Evolutionary conservation across 2,329 filamentous ascomycete genomes (phyloP).

Genomic region (Cladosporium oxysporum): DNA sequence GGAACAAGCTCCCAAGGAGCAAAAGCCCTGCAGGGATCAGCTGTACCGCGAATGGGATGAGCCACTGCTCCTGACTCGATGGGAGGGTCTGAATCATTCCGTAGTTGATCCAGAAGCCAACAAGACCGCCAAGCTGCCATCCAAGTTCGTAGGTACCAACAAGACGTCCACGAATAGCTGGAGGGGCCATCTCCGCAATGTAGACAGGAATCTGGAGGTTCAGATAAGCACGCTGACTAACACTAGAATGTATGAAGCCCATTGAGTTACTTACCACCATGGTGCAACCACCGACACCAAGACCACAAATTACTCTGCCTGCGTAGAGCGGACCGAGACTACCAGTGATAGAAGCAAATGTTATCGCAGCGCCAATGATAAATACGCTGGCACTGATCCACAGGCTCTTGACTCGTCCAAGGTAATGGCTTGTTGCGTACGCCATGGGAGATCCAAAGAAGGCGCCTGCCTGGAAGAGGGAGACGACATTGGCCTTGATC

Average conservation of each 20-base stretch:
- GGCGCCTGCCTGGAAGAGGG: constrained; percentile 67
- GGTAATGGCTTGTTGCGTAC: constrained; percentile 53
- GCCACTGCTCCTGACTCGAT: constrained; percentile 21
- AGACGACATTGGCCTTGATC: constrained; percentile 62
- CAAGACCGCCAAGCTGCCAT: constrained; percentile 27
- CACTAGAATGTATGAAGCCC: no score
- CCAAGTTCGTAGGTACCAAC: constrained; percentile 25
- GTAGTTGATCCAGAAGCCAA: constrained; percentile 38
- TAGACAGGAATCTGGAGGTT: constrained; percentile 62
- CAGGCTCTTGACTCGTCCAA: constrained; percentile 66
- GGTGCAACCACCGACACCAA: constrained; percentile 54
- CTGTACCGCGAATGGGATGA: constrained; percentile 29
- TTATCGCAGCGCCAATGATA: constrained; percentile 66
- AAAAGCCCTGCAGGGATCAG: constrained; percentile 32
- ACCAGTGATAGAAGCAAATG: constrained; percentile 47
- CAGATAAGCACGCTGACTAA: constrained; percentile 37
- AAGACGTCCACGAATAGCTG: constrained; percentile 55
- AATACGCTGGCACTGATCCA: constrained; percentile 62
- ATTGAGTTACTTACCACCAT: constrained; percentile 45
- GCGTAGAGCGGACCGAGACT: constrained; percentile 56
- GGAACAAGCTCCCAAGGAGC: constrained; percentile 28
- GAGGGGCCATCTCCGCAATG: constrained; percentile 60
- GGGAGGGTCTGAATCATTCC: constrained; percentile 29
- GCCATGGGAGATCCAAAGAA: constrained; percentile 63
- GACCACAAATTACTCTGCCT: constrained; percentile 54